Conservation (phyloP, 108 stramenopile species). For the Skeletonema marinoi region DNA sequence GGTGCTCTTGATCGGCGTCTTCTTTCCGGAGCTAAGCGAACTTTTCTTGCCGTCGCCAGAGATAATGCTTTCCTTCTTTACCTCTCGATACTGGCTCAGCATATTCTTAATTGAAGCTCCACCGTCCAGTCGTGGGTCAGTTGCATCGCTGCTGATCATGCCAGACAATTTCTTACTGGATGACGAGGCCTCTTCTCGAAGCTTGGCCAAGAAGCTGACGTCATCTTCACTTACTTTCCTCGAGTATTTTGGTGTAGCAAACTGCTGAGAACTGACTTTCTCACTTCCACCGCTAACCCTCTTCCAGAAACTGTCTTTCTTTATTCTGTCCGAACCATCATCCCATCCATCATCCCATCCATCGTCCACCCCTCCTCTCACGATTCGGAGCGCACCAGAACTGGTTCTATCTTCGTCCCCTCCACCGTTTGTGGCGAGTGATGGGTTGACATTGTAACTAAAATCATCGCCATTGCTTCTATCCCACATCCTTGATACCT, state of each 20-base stretch:
- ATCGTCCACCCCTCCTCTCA: constrained; percentile 19
- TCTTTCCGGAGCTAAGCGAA: neutral
- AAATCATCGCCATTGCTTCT: constrained; percentile 29
- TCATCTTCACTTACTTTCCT: constrained; percentile 26
- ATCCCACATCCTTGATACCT: constrained; percentile 30
- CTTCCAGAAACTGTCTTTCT: constrained; percentile 27
- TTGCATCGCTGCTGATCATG: neutral
- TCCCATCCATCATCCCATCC: constrained; percentile 44
- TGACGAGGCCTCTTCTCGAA: constrained; percentile 31
- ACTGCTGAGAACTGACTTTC: neutral
- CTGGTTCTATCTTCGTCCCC: neutral
- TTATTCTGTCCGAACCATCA: constrained; percentile 30
- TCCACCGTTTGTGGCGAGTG: too few species aligned
- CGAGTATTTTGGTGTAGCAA: neutral
- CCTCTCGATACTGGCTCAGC: constrained; percentile 46
- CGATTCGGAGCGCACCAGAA: constrained; percentile 11
- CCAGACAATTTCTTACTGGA: constrained; percentile 31
- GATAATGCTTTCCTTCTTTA: constrained; percentile 36
- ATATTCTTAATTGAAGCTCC: constrained; percentile 50
- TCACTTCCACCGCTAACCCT: neutral
- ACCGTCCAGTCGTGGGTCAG: constrained; percentile 44
- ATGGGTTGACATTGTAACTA: neutral
- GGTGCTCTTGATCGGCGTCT: neutral
- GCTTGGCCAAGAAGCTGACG: constrained; percentile 21
- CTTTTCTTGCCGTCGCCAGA: constrained; percentile 4